These are phyloP conservation scores for Glebionis coronaria DNA, from an alignment of 129 eudicot species.

Conservation along the genomic window DNA sequence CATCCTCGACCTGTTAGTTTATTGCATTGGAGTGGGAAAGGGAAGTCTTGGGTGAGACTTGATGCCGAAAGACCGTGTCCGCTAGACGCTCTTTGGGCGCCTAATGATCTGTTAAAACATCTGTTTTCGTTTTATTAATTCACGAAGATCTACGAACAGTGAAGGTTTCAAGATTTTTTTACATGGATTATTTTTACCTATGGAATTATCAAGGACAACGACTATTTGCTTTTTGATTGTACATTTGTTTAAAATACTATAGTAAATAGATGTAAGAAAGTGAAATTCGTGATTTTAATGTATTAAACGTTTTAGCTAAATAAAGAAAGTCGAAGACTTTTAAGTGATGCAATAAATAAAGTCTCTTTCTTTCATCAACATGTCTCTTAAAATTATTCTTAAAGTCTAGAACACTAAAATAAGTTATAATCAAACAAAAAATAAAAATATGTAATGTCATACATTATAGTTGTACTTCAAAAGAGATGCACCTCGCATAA, in stretches of 20 bases:
- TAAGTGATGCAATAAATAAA: conserved; percentile 24
- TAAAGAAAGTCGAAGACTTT: conserved; percentile 20
- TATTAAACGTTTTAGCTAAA: neutral
- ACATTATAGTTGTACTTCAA: no score
- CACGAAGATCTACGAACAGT: conserved; percentile 7
- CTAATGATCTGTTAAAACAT: no score
- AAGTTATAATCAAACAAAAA: no score
- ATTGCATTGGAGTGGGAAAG: no score
- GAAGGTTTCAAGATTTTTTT: conserved; percentile 11
- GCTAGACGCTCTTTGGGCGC: no score
- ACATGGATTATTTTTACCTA: neutral
- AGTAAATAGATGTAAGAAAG: conserved; percentile 21
- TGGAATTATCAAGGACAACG: no score
- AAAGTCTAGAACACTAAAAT: no score
- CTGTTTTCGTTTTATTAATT: conserved; percentile 50
- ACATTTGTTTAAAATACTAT: conserved; percentile 31
- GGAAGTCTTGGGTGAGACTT: no score
- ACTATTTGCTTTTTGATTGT: conserved; percentile 16
- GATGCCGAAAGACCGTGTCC: no score
- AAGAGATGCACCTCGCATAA: no score
- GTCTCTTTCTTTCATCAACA: conserved; percentile 14
- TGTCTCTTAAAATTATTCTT: neutral
- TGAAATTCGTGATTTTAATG: conserved; percentile 20
- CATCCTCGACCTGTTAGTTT: no score
- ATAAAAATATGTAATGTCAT: no score